These are phyloP conservation scores for Fonsecaea multimorphosa DNA, from an alignment of 2,329 filamentous ascomycete genomes.

Conservation along the genomic window DNA sequence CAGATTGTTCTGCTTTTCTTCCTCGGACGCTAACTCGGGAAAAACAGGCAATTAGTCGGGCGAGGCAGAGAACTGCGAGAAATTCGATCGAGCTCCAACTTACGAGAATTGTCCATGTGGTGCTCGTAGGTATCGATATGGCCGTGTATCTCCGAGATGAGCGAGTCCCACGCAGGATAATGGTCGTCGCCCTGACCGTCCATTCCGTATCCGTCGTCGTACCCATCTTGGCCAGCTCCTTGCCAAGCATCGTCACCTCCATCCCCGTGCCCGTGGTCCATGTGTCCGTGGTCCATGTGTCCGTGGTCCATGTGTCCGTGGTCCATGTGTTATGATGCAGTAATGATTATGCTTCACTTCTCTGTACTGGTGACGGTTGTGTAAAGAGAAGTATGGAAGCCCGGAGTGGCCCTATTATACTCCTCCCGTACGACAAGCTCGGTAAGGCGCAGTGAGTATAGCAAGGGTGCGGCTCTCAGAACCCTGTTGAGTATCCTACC, in stretches of 20 bases:
- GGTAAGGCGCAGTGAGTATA: background rate
- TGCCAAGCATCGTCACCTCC: background rate
- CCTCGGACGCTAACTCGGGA: constrained; percentile 3
- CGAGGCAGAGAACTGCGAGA: background rate
- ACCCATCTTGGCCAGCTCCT: background rate
- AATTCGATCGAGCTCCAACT: background rate
- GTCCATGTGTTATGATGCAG: background rate
- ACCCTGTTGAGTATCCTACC: background rate
- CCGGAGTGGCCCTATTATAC: background rate
- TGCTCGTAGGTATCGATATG: background rate
- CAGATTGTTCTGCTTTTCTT: constrained; percentile 4
- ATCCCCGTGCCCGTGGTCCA: background rate
- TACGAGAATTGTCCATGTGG: background rate
- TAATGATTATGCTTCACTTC: background rate
- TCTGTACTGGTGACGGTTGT: background rate
- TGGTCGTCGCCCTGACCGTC: background rate
- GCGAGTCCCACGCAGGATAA: background rate
- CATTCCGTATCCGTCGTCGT: background rate
- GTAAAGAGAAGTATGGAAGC: background rate
- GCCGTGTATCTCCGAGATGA: background rate
- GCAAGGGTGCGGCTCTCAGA: background rate
- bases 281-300: background rate
- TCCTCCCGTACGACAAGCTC: background rate
- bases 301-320: background rate
- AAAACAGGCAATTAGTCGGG: background rate